Evolutionary conservation across 371 early-diverging fungal genomes (phyloP).

Genomic region (Mortierella sp.): DNA sequence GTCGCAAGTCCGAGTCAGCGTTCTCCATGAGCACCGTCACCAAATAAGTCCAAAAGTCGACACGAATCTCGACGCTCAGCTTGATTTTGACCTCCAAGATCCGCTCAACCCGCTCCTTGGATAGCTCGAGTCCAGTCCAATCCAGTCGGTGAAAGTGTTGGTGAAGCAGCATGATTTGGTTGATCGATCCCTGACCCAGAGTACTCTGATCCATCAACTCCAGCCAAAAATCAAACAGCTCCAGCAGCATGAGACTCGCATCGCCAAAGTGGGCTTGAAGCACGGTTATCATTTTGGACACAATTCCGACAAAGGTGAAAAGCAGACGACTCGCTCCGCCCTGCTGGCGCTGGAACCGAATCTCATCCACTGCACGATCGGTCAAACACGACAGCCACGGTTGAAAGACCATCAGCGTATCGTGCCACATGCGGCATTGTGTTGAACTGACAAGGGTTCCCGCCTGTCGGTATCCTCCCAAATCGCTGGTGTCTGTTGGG

Average conservation of each 20-base stretch:
- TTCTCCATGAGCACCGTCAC: slow-evolving; percentile 45
- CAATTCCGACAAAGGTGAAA: slow-evolving; percentile 47
- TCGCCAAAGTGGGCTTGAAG: slow-evolving; percentile 27
- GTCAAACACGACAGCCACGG: slow-evolving; percentile 54
- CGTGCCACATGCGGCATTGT: slow-evolving; percentile 42
- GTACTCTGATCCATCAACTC: slow-evolving; percentile 26
- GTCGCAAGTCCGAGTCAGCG: slow-evolving; percentile 36
- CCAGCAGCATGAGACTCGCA: slow-evolving; percentile 18
- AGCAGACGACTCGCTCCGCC: slow-evolving; percentile 47
- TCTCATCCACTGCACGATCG: slow-evolving; percentile 40
- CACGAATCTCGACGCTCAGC: slow-evolving; percentile 23
- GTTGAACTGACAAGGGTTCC: slow-evolving; percentile 5
- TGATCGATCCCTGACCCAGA: slow-evolving; percentile 28
- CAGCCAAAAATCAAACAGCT: slow-evolving; percentile 38
- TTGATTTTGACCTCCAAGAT: slow-evolving; percentile 23
- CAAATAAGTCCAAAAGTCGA: slow-evolving; percentile 52
- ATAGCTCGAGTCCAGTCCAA: slow-evolving; percentile 38
- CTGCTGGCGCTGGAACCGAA: slow-evolving; percentile 44
- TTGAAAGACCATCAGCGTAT: slow-evolving; percentile 36
- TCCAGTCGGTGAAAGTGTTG: slow-evolving; percentile 52
- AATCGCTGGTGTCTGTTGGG: background rate
- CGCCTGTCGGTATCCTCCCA: background rate
- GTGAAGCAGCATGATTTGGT: slow-evolving; percentile 49
- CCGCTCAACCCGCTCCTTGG: slow-evolving; percentile 23
- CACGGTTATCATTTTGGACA: slow-evolving; percentile 39